Percentiles rank a stretch among this genome's conserved stretches.
These are phyloP conservation scores for Capsella rubella DNA, from an alignment of 441 rosid species.

Conservation along the genomic window DNA sequence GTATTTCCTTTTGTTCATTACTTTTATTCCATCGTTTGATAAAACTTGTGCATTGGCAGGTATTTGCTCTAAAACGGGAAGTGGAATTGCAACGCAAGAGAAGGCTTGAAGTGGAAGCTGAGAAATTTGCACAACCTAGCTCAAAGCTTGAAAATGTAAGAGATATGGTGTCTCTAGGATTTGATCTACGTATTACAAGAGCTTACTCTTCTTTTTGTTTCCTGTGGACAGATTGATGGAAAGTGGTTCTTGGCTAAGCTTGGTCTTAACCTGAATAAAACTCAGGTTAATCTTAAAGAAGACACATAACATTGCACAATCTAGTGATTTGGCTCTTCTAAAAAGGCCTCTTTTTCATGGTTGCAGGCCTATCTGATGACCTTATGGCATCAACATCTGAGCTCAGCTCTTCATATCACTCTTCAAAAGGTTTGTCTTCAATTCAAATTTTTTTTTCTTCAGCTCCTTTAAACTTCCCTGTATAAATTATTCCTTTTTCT, in stretches of 20 bases:
- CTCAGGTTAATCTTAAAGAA: constrained; percentile 31
- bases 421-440: constrained; percentile 46
- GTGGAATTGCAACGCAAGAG: constrained; percentile 46
- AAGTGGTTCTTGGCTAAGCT: constrained; percentile 34
- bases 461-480: not conserved
- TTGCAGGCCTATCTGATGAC: constrained; percentile 44
- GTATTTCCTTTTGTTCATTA: not conserved
- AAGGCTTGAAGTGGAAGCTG: constrained; percentile 46
- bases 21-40: not conserved
- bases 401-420: constrained; percentile 44
- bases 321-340: constrained; percentile 1
- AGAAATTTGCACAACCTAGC: constrained; percentile 41
- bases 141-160: constrained; percentile 47
- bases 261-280: constrained; percentile 21
- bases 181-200: constrained; percentile 13
- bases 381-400: constrained; percentile 49
- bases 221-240: constrained; percentile 26
- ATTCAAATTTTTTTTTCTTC: not conserved
- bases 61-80: constrained; percentile 42
- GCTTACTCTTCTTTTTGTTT: not conserved
- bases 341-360: not conserved
- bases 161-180: constrained; percentile 19
- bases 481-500: not conserved
- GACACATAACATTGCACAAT: not conserved
- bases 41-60: constrained; percentile 35